phyloP scores from a whole-genome alignment of 163 green algal genomes.

The Coccomyxa subellipsoidea region DNA sequence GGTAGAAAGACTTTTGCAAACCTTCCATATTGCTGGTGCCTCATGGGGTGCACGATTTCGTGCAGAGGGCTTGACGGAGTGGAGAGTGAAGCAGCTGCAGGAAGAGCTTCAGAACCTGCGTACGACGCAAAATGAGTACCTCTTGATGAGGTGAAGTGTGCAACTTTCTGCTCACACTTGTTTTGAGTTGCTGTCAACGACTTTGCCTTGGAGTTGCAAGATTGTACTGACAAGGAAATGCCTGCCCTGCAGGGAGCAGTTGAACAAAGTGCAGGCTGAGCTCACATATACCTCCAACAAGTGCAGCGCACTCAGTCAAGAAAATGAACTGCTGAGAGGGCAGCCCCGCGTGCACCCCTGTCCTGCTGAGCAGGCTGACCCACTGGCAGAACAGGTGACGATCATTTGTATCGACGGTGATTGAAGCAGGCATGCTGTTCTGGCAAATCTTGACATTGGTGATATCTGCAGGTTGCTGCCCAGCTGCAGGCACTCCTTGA shows the following conservation, averaged over 20 bases:
- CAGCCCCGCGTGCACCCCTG: not conserved
- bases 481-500: constrained; percentile 32
- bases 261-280: not conserved
- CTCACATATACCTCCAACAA: not conserved
- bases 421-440: too few species aligned
- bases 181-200: too few species aligned
- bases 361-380: not conserved
- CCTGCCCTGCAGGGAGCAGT: not conserved
- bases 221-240: not conserved
- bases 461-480: constrained; percentile 14
- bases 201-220: too few species aligned
- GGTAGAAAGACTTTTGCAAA: too few species aligned
- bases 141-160: not conserved
- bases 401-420: not conserved
- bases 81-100: not conserved
- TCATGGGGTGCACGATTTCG: not conserved
- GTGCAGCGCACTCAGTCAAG: not conserved
- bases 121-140: not conserved
- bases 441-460: too few species aligned
- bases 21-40: too few species aligned
- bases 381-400: not conserved
- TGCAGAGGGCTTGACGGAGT: not conserved
- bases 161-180: too few species aligned
- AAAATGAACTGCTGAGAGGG: not conserved
- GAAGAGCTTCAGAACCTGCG: not conserved